These are phyloP conservation scores for Xerocomus minutiporus DNA, from an alignment of 1,284 basidiomycete species.

Conservation along the genomic window DNA sequence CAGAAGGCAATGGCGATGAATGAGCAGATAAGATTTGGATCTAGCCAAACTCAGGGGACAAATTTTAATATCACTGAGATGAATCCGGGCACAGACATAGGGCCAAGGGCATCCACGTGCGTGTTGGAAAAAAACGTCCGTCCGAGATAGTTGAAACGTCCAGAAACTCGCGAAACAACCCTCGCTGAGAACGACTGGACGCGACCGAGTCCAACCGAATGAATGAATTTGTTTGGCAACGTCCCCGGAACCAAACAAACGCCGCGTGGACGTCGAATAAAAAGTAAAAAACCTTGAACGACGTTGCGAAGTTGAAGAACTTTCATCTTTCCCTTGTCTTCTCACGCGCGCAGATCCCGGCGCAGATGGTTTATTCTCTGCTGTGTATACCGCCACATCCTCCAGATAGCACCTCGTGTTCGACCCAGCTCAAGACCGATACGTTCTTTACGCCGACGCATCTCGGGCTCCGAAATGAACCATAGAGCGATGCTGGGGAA, in stretches of 20 bases:
- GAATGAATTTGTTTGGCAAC: conserved; percentile 13
- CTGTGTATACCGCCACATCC: neutral
- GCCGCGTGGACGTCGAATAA: conserved; percentile 1
- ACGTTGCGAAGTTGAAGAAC: neutral
- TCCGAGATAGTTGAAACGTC: neutral
- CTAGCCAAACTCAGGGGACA: conserved; percentile 7
- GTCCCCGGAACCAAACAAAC: conserved; percentile 18
- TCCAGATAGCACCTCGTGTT: neutral
- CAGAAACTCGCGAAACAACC: neutral
- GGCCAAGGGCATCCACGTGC: conserved; percentile 20
- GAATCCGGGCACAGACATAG: conserved; percentile 1
- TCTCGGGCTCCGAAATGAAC: neutral
- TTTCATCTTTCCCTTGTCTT: neutral
- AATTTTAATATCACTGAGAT: neutral
- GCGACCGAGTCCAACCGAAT: neutral
- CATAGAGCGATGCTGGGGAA: neutral
- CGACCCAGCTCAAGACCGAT: neutral
- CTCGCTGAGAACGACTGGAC: neutral
- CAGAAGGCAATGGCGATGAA: conserved; percentile 6
- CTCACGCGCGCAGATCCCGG: neutral
- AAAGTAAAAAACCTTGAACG: neutral
- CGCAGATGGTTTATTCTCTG: neutral
- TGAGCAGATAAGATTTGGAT: conserved; percentile 26
- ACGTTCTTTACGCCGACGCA: neutral
- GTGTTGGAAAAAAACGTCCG: neutral